Evolutionary conservation across 768 basidiomycete genomes (phyloP).

Genomic region (Scleroderma bovista): DNA sequence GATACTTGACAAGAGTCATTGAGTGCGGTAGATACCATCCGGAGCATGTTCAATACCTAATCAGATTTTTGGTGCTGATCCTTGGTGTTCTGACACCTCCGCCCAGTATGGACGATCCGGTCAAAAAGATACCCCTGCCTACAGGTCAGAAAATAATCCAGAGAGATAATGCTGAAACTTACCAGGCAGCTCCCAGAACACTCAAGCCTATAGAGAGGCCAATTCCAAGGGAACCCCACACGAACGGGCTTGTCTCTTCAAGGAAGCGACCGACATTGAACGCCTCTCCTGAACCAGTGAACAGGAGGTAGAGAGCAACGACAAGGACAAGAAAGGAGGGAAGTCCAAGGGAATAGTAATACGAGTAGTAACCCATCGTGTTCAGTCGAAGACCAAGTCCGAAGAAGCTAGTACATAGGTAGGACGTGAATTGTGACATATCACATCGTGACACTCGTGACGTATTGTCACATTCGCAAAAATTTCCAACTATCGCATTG

Average conservation of each 20-base stretch:
- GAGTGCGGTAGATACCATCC: background rate
- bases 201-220: slow-evolving; percentile 91
- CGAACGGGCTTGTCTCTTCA: slow-evolving; percentile 90
- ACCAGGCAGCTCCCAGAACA: slow-evolving; percentile 96
- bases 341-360: slow-evolving; percentile 66
- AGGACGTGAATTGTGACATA: too few relatives aligned
- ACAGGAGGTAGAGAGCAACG: slow-evolving; percentile 81
- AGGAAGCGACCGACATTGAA: slow-evolving; percentile 95
- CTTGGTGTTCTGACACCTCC: slow-evolving; percentile 92
- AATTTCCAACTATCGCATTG: background rate
- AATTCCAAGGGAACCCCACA: slow-evolving; percentile 88
- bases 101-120: slow-evolving; percentile 93
- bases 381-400: background rate
- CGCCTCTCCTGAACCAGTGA: slow-evolving; percentile 90
- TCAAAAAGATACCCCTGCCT: slow-evolving; percentile 92
- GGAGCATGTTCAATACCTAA: slow-evolving; percentile 54
- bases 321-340: slow-evolving; percentile 57
- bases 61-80: slow-evolving; percentile 95
- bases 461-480: background rate
- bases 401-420: background rate
- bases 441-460: background rate
- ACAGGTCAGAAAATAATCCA: background rate
- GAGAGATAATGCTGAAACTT: slow-evolving; percentile 21
- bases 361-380: slow-evolving; percentile 34
- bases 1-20: slow-evolving; percentile 49